Evolutionary conservation across 2,329 filamentous ascomycete species (phyloP).

Genomic region (Chaetomiaceae sp.): DNA sequence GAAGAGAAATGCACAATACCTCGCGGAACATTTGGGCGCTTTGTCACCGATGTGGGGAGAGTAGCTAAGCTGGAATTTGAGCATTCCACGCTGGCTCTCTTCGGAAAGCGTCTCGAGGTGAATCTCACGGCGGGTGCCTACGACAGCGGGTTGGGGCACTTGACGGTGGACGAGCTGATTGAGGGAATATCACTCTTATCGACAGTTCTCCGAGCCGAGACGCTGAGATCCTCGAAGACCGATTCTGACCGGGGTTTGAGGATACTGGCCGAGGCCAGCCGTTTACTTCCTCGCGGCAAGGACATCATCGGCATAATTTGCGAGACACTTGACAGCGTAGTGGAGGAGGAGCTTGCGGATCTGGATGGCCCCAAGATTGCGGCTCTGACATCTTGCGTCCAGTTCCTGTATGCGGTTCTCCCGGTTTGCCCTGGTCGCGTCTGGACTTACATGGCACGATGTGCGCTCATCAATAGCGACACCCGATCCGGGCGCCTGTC

Average conservation of each 20-base stretch:
- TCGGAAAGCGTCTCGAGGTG: conserved; percentile 71
- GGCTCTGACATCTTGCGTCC: conserved; percentile 65
- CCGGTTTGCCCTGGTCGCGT: conserved; percentile 74
- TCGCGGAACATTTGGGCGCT: conserved; percentile 61
- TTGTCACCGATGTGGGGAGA: conserved; percentile 73
- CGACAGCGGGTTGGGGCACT: conserved; percentile 47
- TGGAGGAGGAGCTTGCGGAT: conserved; percentile 53
- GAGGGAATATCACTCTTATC: conserved; percentile 73
- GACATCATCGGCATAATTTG: conserved; percentile 81
- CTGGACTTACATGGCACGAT: conserved; percentile 84
- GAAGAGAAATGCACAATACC: conserved; percentile 57
- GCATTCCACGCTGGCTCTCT: conserved; percentile 74
- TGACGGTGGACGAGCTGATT: conserved; percentile 59
- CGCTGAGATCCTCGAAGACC: conserved; percentile 34
- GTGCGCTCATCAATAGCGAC: conserved; percentile 71
- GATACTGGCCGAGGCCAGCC: conserved; percentile 56
- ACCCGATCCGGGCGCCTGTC: conserved; percentile 72
- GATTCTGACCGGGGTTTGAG: conserved; percentile 37
- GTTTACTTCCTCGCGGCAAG: conserved; percentile 50
- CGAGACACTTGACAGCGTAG: conserved; percentile 72
- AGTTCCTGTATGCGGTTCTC: conserved; percentile 72
- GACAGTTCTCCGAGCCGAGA: conserved; percentile 58
- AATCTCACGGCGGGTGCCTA: conserved; percentile 56
- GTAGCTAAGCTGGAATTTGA: conserved; percentile 72
- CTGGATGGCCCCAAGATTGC: conserved; percentile 63